Conservation (phyloP, 1,284 basidiomycete species). For the Ustilago bromivora region DNA sequence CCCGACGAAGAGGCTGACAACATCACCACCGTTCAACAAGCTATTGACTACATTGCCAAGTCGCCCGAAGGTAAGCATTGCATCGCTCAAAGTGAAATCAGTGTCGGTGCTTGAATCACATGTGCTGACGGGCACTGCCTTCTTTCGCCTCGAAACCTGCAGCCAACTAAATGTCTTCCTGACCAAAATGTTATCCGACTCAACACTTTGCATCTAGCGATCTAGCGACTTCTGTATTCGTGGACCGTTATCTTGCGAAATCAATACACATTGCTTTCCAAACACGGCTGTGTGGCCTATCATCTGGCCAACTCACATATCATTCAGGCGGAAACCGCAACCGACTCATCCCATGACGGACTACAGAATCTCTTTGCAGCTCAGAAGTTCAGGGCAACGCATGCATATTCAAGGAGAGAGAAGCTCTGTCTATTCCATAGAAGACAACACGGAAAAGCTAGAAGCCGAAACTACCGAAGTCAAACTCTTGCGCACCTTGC, state of each 20-base stretch:
- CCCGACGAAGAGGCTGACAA: conserved; percentile 98
- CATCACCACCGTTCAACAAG: conserved; percentile 93
- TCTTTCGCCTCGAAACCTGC: not conserved
- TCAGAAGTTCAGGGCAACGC: not conserved
- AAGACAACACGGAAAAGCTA: conserved; percentile 12
- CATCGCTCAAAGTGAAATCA: not conserved
- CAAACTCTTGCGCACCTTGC: conserved; percentile 60
- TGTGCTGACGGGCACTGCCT: not conserved
- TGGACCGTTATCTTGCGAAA: conserved; percentile 5
- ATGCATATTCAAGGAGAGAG: not conserved
- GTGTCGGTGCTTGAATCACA: not conserved
- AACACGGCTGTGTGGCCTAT: not conserved
- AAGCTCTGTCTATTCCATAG: conserved; percentile 6
- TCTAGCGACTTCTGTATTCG: not conserved
- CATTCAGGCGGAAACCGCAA: not conserved
- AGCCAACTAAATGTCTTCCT: conserved; percentile 13
- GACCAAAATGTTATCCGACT: not conserved
- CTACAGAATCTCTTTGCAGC: not conserved
- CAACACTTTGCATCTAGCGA: conserved; percentile 1
- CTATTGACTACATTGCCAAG: conserved; percentile 97
- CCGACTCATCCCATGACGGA: not conserved
- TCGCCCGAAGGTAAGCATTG: conserved; percentile 78
- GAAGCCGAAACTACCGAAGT: conserved; percentile 59
- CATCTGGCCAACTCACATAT: not conserved
- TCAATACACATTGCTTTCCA: conserved; percentile 9